Conservation (phyloP, 345 rosid species). For the Diplotaxis tenuifolia region DNA sequence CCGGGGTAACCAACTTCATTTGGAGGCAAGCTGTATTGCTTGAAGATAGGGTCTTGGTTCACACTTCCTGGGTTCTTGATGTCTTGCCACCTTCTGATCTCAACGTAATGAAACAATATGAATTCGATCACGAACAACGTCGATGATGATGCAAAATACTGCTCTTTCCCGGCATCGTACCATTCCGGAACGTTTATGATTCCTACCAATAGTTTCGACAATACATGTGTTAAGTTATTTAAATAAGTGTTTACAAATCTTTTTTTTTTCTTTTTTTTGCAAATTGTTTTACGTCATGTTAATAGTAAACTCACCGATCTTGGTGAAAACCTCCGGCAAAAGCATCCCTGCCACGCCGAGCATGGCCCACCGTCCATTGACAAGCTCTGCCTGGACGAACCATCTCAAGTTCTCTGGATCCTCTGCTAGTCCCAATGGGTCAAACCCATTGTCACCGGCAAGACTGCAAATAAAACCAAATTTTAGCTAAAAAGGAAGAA, state of each 20-base stretch:
- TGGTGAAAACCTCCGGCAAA: slow-evolving; percentile 87
- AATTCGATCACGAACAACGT: slow-evolving; percentile 94
- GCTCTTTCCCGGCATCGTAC: slow-evolving; percentile 91
- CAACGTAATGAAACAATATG: slow-evolving; percentile 94
- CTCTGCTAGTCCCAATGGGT: slow-evolving; percentile 86
- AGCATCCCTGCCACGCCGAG: slow-evolving; percentile 93
- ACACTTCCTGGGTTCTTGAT: slow-evolving; percentile 96
- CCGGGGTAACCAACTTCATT: slow-evolving; percentile 88
- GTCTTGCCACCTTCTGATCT: slow-evolving; percentile 98
- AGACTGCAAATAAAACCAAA: too few relatives aligned
- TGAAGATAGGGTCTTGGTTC: slow-evolving; percentile 97
- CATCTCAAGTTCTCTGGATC: slow-evolving; percentile 94
- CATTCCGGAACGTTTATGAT: slow-evolving; percentile 73
- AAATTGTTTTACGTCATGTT: too few relatives aligned
- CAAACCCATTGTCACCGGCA: slow-evolving; percentile 96
- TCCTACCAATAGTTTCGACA: slow-evolving; percentile 16
- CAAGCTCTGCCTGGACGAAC: slow-evolving; percentile 92
- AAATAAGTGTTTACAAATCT: too few relatives aligned
- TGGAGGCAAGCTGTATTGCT: slow-evolving; percentile 95
- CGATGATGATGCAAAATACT: slow-evolving; percentile 89
- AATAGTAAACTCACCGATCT: slow-evolving; percentile 50
- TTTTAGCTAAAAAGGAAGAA: too few relatives aligned
- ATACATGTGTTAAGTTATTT: neutral
- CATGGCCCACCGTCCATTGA: slow-evolving; percentile 94
- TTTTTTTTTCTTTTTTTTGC: too few relatives aligned